Evolutionary conservation across 208 protist genomes (phyloP).

Genomic region (Leishmania arabica): DNA sequence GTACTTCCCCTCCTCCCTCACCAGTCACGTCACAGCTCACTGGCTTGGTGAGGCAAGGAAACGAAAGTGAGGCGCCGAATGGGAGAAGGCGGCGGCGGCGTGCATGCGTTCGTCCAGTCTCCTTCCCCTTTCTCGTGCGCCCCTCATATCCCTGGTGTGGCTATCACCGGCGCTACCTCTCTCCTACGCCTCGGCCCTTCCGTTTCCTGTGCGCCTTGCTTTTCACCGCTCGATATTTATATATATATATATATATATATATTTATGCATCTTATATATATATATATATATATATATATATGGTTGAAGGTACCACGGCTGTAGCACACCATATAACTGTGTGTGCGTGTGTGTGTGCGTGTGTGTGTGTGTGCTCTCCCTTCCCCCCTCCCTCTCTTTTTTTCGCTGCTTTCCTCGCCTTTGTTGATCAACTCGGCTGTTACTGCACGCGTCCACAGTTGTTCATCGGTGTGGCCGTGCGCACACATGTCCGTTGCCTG

Average conservation of each 20-base stretch:
- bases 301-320: background rate
- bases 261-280: too few relatives aligned
- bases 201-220: background rate
- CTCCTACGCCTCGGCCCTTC: background rate
- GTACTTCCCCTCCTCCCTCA: background rate
- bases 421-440: background rate
- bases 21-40: background rate
- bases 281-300: too few relatives aligned
- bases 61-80: background rate
- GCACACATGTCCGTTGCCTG: background rate
- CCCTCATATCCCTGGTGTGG: background rate
- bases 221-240: background rate
- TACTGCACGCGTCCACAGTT: background rate
- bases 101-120: background rate
- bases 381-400: background rate
- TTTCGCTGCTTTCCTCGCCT: background rate
- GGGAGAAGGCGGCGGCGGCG: background rate
- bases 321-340: background rate
- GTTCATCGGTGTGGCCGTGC: background rate
- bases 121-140: background rate
- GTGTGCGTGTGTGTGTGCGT: background rate
- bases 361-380: background rate
- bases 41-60: background rate
- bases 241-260: too few relatives aligned
- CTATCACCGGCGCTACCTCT: background rate